Conservation (phyloP, 306 rosid genomes). For the Astragalus glycyphyllos region DNA sequence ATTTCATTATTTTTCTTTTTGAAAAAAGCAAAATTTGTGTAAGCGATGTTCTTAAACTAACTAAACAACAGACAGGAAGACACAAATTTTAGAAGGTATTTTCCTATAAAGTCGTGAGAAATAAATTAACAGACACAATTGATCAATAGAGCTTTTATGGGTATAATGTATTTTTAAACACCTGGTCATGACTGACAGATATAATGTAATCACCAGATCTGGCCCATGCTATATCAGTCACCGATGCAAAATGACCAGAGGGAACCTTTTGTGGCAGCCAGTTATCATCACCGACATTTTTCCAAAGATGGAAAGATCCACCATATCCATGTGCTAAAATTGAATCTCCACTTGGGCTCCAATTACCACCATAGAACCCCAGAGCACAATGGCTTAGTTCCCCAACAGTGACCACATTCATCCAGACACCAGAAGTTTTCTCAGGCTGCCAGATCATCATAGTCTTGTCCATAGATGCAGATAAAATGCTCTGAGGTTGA, state of each 20-base stretch:
- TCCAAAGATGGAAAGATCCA: slow-evolving; percentile 98
- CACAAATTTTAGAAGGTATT: slow-evolving; percentile 15
- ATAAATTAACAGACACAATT: slow-evolving; percentile 22
- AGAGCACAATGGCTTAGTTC: slow-evolving; percentile 96
- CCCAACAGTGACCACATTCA: slow-evolving; percentile 97
- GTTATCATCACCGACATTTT: slow-evolving; percentile 70
- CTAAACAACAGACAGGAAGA: slow-evolving; percentile 21
- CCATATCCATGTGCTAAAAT: slow-evolving; percentile 97
- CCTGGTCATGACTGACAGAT: slow-evolving; percentile 97
- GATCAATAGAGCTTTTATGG: slow-evolving; percentile 22
- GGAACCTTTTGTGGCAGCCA: slow-evolving; percentile 98
- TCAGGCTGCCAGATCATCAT: slow-evolving; percentile 99
- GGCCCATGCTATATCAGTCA: slow-evolving; percentile 84
- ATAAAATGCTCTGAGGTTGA: slow-evolving; percentile 88
- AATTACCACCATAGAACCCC: slow-evolving; percentile 96
- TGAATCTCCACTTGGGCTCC: slow-evolving; percentile 87
- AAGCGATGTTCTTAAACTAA: slow-evolving; percentile 31
- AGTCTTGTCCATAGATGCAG: slow-evolving; percentile 99
- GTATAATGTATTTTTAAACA: slow-evolving; percentile 32
- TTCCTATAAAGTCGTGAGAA: background rate
- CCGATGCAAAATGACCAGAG: slow-evolving; percentile 94
- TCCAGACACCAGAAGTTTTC: slow-evolving; percentile 90
- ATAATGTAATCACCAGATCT: slow-evolving; percentile 79
- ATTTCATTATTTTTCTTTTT: slow-evolving; percentile 29
- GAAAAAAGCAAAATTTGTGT: background rate